Evolutionary conservation across 768 basidiomycete species (phyloP).

Genomic region (Russula brevipes): DNA sequence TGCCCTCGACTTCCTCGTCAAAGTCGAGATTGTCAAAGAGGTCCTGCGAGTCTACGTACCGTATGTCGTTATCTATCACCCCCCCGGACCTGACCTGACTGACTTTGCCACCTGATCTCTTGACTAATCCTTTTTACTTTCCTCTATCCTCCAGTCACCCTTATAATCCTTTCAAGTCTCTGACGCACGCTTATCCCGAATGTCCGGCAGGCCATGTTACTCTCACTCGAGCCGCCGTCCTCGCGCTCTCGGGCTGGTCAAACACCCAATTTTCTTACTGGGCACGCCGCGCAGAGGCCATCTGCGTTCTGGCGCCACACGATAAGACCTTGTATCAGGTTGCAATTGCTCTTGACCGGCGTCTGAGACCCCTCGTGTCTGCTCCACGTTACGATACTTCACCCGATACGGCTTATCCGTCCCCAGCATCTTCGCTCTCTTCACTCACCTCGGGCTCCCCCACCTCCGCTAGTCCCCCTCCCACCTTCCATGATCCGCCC

Average conservation of each 20-base stretch:
- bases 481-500: constrained; percentile 33
- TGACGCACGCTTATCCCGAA: constrained; percentile 37
- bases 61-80: constrained; percentile 32
- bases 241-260: constrained; percentile 48
- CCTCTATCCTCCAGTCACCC: constrained; percentile 38
- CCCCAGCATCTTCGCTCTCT: constrained; percentile 23
- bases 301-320: constrained; percentile 41
- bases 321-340: constrained; percentile 41
- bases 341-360: constrained; percentile 38
- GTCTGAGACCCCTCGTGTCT: constrained; percentile 33
- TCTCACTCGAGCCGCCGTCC: constrained; percentile 44
- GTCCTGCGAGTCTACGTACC: constrained; percentile 45
- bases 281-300: constrained; percentile 48
- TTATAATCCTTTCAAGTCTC: constrained; percentile 48
- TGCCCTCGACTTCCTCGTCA: constrained; percentile 48
- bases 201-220: constrained; percentile 42
- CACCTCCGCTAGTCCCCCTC: constrained; percentile 20
- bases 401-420: constrained; percentile 24
- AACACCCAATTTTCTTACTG: constrained; percentile 52
- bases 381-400: constrained; percentile 22
- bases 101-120: background rate
- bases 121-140: constrained; percentile 3
- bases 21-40: constrained; percentile 49
- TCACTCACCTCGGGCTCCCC: constrained; percentile 20
- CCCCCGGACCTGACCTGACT: background rate